Evolutionary conservation across 768 basidiomycete species (phyloP).

Genomic region (Candolleomyces eurysporus): DNA sequence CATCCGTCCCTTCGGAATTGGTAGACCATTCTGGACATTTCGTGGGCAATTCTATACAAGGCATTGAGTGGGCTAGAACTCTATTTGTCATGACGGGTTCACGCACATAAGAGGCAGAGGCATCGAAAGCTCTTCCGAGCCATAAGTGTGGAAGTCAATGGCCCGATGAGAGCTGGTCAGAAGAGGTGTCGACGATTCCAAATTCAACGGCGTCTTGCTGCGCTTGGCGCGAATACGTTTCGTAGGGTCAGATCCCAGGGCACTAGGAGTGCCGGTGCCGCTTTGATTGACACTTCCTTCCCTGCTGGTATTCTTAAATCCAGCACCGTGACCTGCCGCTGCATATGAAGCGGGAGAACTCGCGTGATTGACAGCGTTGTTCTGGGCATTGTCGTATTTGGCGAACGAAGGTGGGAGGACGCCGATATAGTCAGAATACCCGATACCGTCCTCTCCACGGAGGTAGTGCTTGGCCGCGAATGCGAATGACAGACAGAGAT

Average conservation of each 20-base stretch:
- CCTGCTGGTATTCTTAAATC: conserved; percentile 15
- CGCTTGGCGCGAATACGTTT: conserved; percentile 72
- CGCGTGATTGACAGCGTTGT: conserved; percentile 32
- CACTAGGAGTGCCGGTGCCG: conserved; percentile 36
- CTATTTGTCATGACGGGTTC: neutral
- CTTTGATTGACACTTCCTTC: conserved; percentile 26
- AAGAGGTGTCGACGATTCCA: conserved; percentile 58
- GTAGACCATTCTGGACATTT: conserved; percentile 68
- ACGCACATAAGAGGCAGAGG: conserved; percentile 80
- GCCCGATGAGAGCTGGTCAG: conserved; percentile 52
- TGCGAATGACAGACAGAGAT: conserved; percentile 67
- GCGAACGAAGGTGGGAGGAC: conserved; percentile 63
- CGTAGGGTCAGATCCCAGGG: conserved; percentile 45
- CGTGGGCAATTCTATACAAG: conserved; percentile 69
- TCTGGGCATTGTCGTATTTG: conserved; percentile 40
- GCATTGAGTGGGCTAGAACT: neutral
- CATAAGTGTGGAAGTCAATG: conserved; percentile 59
- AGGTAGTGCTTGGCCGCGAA: conserved; percentile 81
- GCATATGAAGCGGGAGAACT: conserved; percentile 38
- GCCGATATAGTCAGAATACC: conserved; percentile 63
- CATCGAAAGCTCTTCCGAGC: conserved; percentile 53
- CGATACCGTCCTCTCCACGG: conserved; percentile 76
- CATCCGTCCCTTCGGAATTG: conserved; percentile 76
- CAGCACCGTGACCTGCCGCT: conserved; percentile 32
- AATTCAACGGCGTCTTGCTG: conserved; percentile 54